Evolutionary conservation across 2,329 filamentous ascomycete species (phyloP), one percentile per base, ranked within the genome.

Genomic region (Diaporthe helianthi): DNA sequence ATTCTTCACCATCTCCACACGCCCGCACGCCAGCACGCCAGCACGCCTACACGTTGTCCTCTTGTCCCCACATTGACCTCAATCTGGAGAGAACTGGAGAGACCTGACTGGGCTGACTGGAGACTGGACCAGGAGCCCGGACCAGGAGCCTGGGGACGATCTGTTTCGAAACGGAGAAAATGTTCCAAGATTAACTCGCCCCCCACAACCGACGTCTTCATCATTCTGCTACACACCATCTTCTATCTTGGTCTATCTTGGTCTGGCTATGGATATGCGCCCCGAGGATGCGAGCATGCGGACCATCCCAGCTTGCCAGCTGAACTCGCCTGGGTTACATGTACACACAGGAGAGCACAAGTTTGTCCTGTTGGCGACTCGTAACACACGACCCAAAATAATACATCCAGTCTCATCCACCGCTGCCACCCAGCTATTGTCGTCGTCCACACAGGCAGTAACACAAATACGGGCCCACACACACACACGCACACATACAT

Each of bases 211-310:
- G 58, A 9, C 41, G 29, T 6, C 41, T 49, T 49, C 44, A 63
- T 63, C 58, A 63, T 63, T 63, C 58, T 63, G 58, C 58, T 49
- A 63, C 58, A 49, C 58, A 33, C 44, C 29, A 36, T 49, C 26
- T 61, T 61, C 58, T 33, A 63, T 63, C 44, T 63, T 49, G 58
- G 36, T 38, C 36, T 38, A 10, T 7, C 8, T 10, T 33, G n/a
- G 41, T 61, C 55, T 33, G 29, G n/a, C 58, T 63, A 44, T 61
- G 58, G 58, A 63, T 63, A 49, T 63, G 58, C 58, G 58, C 58
- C 44, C 58, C 44, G 58, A 63, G 58, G 6, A 63, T 36, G 58
- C 44, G 58, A 63, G 58, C 6, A 63, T 49, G 58, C 58, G 58
- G 44, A 47, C 58, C 58, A 63, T 49, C 44, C 58, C 58, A 63